These are phyloP conservation scores for Aspergillus sp. DNA, from an alignment of 2,329 filamentous ascomycete genomes.

Conservation along the genomic window DNA sequence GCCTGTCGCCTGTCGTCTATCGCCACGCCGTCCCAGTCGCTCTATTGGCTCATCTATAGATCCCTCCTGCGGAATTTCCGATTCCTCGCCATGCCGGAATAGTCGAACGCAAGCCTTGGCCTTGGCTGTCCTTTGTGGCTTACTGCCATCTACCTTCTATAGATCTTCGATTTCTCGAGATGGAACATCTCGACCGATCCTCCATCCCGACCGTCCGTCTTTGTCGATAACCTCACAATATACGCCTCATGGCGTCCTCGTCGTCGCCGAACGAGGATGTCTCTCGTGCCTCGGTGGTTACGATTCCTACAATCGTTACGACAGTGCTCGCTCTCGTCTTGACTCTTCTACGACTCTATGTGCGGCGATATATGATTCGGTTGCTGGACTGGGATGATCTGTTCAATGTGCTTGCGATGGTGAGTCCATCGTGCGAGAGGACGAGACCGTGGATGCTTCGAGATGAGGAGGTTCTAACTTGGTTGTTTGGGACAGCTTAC, in stretches of 20 bases:
- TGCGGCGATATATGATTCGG: conserved; percentile 13
- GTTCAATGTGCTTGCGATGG: conserved; percentile 17
- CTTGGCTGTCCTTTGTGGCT: background rate
- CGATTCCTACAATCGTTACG: conserved; percentile 14
- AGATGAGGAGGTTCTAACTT: no score
- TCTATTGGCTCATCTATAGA: background rate
- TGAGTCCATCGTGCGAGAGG: background rate
- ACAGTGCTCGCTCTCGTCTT: conserved; percentile 13
- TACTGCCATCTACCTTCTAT: background rate
- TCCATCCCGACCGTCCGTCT: background rate
- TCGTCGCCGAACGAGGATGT: conserved; percentile 2
- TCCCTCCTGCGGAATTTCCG: background rate
- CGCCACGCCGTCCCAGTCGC: background rate
- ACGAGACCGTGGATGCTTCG: no score
- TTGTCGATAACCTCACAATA: background rate
- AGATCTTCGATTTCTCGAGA: background rate
- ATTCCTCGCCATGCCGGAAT: background rate
- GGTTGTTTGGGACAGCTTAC: background rate
- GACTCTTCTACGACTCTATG: conserved; percentile 14
- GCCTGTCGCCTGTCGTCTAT: background rate
- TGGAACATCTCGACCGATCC: background rate
- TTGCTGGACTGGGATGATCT: conserved; percentile 17
- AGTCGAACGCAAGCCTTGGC: background rate
- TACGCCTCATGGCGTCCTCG: conserved; percentile 4
- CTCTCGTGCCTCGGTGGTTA: conserved; percentile 9